Evolutionary conservation across 805 yeast species (phyloP).

Genomic region (Yamadazyma insecticola): DNA sequence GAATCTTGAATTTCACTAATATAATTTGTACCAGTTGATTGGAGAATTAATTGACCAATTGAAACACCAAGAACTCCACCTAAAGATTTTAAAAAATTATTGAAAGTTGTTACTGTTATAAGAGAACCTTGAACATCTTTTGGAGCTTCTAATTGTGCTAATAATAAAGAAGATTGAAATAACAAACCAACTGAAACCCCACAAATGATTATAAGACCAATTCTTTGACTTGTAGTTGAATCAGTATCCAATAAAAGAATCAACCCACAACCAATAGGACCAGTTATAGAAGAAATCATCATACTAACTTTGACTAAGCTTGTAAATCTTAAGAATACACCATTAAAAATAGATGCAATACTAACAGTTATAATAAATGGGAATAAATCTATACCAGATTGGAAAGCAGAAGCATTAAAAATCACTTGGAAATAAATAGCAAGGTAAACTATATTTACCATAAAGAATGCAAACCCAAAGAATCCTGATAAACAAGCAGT

Average conservation of each 20-base stretch:
- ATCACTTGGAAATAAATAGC: constrained; percentile 39
- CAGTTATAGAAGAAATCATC: constrained; percentile 24
- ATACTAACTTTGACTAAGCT: constrained; percentile 28
- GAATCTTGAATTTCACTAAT: constrained; percentile 8
- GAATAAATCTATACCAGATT: constrained; percentile 33
- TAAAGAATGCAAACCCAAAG: constrained; percentile 35
- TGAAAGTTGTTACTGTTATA: constrained; percentile 29
- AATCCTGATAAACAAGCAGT: constrained; percentile 34
- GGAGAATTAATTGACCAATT: constrained; percentile 27
- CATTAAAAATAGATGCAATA: constrained; percentile 25
- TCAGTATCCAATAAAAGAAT: constrained; percentile 21
- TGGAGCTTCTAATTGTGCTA: constrained; percentile 36
- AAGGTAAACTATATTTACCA: constrained; percentile 29
- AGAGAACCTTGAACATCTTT: constrained; percentile 30
- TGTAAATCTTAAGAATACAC: constrained; percentile 25
- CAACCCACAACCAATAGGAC: constrained; percentile 33
- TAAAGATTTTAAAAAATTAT: constrained; percentile 26
- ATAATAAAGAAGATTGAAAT: constrained; percentile 31
- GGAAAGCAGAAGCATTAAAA: constrained; percentile 28
- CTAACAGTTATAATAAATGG: constrained; percentile 33
- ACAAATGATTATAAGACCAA: constrained; percentile 29
- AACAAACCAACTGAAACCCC: constrained; percentile 35
- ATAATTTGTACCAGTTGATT: constrained; percentile 16
- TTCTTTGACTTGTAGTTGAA: constrained; percentile 17
- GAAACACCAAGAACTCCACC: constrained; percentile 31